phyloP scores from a whole-genome alignment of 1,139 yeast species.

The Candida gigantensis region DNA sequence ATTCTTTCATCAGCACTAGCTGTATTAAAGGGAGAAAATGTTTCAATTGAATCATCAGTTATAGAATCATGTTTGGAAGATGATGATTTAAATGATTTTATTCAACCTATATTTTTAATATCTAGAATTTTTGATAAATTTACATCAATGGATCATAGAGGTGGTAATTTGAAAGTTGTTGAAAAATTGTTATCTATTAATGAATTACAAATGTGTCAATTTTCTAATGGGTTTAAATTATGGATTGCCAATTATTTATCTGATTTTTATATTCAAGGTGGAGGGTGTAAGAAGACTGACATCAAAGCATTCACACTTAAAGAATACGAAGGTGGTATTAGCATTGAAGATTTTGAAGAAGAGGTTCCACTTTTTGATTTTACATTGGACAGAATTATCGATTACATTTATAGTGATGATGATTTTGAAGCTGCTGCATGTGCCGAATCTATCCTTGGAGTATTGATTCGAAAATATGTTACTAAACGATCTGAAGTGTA shows the following conservation, averaged over 20 bases:
- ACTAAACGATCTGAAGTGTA: slow-evolving; percentile 17
- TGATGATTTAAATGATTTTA: slow-evolving; percentile 6
- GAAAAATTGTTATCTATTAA: slow-evolving; percentile 19
- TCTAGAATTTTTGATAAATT: slow-evolving; percentile 21
- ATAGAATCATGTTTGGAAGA: slow-evolving; percentile 25
- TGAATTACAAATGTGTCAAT: slow-evolving; percentile 8
- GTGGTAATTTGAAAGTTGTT: slow-evolving; percentile 20
- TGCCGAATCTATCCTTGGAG: slow-evolving; percentile 43
- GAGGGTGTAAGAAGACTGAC: slow-evolving; percentile 4
- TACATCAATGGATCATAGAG: slow-evolving; percentile 11
- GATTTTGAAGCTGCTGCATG: slow-evolving; percentile 24
- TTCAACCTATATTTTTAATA: slow-evolving; percentile 16
- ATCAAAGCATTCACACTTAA: slow-evolving; percentile 9
- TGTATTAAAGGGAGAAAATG: slow-evolving; percentile 11
- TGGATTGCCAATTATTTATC: slow-evolving; percentile 51
- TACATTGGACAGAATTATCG: slow-evolving; percentile 15
- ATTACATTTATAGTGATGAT: slow-evolving; percentile 10
- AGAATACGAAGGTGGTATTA: slow-evolving; percentile 16
- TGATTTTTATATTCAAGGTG: slow-evolving; percentile 30
- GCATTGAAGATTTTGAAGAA: slow-evolving; percentile 11
- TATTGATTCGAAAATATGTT: slow-evolving; percentile 26
- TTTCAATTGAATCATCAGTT: slow-evolving; percentile 10
- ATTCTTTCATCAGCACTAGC: slow-evolving; percentile 17
- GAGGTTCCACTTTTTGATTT: slow-evolving; percentile 17
- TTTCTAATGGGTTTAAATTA: slow-evolving; percentile 23